phyloP scores from a whole-genome alignment of 108 stramenopile species.

The Nitzschia palea region DNA sequence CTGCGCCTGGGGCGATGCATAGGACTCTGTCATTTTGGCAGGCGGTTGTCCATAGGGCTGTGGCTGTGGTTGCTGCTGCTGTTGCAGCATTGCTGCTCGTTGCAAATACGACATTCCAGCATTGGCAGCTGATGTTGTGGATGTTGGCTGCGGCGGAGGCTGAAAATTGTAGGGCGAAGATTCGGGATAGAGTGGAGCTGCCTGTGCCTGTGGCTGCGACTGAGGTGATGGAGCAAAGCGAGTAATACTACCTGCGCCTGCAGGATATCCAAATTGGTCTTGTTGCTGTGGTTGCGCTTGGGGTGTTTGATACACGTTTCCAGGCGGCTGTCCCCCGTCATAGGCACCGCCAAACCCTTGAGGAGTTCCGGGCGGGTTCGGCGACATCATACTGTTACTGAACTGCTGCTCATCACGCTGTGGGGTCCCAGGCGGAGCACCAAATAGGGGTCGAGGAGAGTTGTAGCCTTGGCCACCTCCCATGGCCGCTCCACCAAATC shows the following conservation, averaged over 20 bases:
- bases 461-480: neutral
- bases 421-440: neutral
- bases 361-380: neutral
- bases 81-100: constrained; percentile 5
- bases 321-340: no score
- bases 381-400: neutral
- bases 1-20: constrained; percentile 1
- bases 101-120: constrained; percentile 4
- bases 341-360: no score
- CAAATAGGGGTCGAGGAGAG: constrained; percentile 15
- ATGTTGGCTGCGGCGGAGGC: constrained; percentile 9
- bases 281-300: constrained; percentile 18
- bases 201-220: constrained; percentile 15
- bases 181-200: neutral
- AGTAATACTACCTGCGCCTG: constrained; percentile 32
- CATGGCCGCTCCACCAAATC: constrained; percentile 15
- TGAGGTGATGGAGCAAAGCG: constrained; percentile 25
- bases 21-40: neutral
- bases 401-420: neutral
- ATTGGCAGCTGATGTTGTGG: neutral
- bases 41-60: constrained; percentile 1
- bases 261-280: constrained; percentile 11
- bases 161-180: constrained; percentile 25
- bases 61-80: constrained; percentile 26
- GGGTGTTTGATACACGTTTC: neutral